Conservation (phyloP, 148 eudicot genomes). For the Drosera capensis region DNA sequence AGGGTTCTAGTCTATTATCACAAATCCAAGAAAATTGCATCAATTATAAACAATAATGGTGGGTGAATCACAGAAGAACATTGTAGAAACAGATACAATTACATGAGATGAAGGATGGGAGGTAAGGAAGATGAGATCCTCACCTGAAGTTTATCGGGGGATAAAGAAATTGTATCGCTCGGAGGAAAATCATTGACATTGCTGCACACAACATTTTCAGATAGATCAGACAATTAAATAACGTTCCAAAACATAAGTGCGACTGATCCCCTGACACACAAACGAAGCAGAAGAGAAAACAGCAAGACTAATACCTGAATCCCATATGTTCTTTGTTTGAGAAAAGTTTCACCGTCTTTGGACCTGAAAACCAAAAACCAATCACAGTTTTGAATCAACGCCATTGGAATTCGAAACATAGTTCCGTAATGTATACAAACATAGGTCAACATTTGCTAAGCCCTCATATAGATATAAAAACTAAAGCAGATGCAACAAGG, state of each 20-base stretch:
- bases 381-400: constrained; percentile 3
- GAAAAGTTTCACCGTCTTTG: constrained; percentile 79
- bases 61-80: too few species aligned
- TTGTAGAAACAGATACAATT: background rate
- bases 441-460: too few species aligned
- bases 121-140: constrained; percentile 9
- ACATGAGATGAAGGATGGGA: background rate
- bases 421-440: too few species aligned
- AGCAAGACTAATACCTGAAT: constrained; percentile 45
- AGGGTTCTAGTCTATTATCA: background rate
- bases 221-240: constrained; percentile 9
- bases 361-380: constrained; percentile 39
- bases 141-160: constrained; percentile 64
- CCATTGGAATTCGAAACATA: too few species aligned
- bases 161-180: constrained; percentile 56
- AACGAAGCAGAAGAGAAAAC: constrained; percentile 1
- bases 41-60: background rate
- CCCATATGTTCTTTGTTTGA: constrained; percentile 96
- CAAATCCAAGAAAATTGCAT: background rate
- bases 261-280: background rate
- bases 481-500: too few species aligned
- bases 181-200: constrained; percentile 92
- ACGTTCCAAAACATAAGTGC: background rate
- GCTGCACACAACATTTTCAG: constrained; percentile 26
- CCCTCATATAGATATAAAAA: too few species aligned